A percentile compares a stretch with the other conserved stretches of the same genome.
phyloP scores from a whole-genome alignment of 208 protist genomes.

The Phytomonas serpens region DNA sequence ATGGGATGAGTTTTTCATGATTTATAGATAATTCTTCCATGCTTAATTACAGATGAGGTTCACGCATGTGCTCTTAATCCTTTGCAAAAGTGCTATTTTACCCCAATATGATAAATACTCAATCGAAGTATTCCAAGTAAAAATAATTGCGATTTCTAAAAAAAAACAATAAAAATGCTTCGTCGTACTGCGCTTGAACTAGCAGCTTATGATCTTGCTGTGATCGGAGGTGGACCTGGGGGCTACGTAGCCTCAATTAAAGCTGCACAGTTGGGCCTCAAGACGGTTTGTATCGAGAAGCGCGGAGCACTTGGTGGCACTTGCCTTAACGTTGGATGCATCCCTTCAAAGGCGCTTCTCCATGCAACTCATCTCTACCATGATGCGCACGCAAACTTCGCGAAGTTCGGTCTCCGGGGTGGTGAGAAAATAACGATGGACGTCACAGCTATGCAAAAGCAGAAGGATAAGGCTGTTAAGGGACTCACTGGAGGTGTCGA shows the following conservation, averaged over 20 bases:
- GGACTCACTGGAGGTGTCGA: slow-evolving; percentile 96
- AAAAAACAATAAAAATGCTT: slow-evolving; percentile 38
- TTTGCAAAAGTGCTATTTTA: neutral
- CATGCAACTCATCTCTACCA: slow-evolving; percentile 98
- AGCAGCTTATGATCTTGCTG: slow-evolving; percentile 93
- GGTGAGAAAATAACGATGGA: slow-evolving; percentile 90
- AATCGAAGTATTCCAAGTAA: slow-evolving; percentile 1
- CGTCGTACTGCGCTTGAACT: slow-evolving; percentile 32
- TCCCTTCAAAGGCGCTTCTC: slow-evolving; percentile 99
- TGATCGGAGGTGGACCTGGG: slow-evolving; percentile 99
- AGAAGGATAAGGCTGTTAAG: slow-evolving; percentile 95
- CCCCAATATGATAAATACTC: neutral
- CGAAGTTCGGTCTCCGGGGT: slow-evolving; percentile 84
- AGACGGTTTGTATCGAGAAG: slow-evolving; percentile 98
- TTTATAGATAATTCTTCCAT: neutral
- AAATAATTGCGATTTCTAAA: slow-evolving; percentile 2
- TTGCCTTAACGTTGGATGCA: slow-evolving; percentile 99
- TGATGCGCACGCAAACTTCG: slow-evolving; percentile 92
- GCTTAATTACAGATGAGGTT: neutral
- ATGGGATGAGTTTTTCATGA: neutral
- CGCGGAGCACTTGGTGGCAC: slow-evolving; percentile 96
- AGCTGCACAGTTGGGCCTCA: slow-evolving; percentile 98
- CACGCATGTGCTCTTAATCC: neutral
- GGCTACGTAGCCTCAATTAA: slow-evolving; percentile 99
- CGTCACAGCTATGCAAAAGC: slow-evolving; percentile 91